Conservation (phyloP, 805 yeast genomes). For the Starmerella geochares region DNA sequence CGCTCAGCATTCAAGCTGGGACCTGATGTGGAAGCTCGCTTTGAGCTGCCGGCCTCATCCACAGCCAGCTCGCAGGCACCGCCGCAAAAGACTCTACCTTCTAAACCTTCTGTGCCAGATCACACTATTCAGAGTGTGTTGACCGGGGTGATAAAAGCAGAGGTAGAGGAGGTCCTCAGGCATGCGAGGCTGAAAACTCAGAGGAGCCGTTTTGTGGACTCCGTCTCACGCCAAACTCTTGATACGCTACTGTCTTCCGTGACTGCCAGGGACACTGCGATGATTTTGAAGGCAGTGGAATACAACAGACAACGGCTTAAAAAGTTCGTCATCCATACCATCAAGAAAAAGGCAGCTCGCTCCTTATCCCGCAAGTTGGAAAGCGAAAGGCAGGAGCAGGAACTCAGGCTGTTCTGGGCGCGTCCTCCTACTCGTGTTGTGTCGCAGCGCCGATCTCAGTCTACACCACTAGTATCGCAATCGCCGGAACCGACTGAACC, state of each 20-base stretch:
- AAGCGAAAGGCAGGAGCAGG: background rate
- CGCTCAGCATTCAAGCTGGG: too few relatives aligned
- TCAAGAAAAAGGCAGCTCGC: background rate
- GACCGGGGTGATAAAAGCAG: background rate
- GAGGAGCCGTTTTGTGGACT: constrained; percentile 9
- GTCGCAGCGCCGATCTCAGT: background rate
- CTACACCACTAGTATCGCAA: background rate
- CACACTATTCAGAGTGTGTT: background rate
- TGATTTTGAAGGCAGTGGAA: background rate
- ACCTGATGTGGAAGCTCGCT: too few relatives aligned
- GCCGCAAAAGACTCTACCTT: background rate
- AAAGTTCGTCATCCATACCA: background rate
- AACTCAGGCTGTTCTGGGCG: constrained; percentile 8
- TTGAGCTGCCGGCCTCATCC: too few relatives aligned
- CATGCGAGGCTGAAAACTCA: background rate
- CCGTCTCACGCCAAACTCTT: background rate
- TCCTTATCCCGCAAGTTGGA: background rate
- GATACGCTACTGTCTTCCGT: background rate
- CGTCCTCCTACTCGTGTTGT: constrained; percentile 5
- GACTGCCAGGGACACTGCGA: background rate
- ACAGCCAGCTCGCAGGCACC: too few relatives aligned
- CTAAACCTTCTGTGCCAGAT: background rate
- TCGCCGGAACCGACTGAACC: background rate
- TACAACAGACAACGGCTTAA: background rate
- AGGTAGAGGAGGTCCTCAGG: background rate